Percentiles rank a stretch among this genome's conserved stretches.
Evolutionary conservation across 108 stramenopile species (phyloP).

Genomic region (Conticribra weissflogii): DNA sequence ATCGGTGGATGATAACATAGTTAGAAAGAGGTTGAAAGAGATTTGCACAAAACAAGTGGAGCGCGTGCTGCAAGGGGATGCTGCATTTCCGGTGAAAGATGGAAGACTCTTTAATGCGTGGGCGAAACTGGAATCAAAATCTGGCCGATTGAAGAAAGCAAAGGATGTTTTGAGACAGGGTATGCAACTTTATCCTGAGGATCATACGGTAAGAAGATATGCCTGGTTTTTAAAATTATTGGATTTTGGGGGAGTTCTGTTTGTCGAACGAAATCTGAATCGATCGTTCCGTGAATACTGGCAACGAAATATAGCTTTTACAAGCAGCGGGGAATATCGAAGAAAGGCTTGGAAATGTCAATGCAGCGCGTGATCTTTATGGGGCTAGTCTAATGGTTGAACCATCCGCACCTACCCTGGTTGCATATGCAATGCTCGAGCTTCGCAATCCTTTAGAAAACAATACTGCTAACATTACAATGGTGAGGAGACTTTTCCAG

Average conservation of each 20-base stretch:
- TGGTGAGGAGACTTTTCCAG: slow-evolving; percentile 66
- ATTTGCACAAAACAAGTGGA: slow-evolving; percentile 42
- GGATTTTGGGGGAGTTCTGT: too few species aligned
- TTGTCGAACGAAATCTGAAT: too few species aligned
- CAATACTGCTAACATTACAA: slow-evolving; percentile 47
- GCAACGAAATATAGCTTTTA: slow-evolving; percentile 54
- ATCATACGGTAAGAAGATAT: slow-evolving; percentile 54
- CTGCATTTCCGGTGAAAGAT: slow-evolving; percentile 51
- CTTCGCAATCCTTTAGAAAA: slow-evolving; percentile 55
- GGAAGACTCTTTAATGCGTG: slow-evolving; percentile 84
- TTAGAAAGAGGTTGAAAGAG: slow-evolving; percentile 39
- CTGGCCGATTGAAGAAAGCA: slow-evolving; percentile 52
- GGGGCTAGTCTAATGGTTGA: slow-evolving; percentile 61
- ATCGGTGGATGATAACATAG: slow-evolving; percentile 33
- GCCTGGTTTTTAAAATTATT: too few species aligned
- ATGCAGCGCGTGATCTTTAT: slow-evolving; percentile 69
- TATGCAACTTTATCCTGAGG: slow-evolving; percentile 63
- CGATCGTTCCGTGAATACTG: too few species aligned
- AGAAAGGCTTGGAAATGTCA: slow-evolving; percentile 72
- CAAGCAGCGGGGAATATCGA: slow-evolving; percentile 87
- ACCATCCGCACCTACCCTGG: slow-evolving; percentile 79
- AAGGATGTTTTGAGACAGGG: slow-evolving; percentile 66
- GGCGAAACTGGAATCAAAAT: slow-evolving; percentile 77
- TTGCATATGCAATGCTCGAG: slow-evolving; percentile 83
- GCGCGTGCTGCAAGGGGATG: slow-evolving; percentile 15